These are phyloP conservation scores for Cercospora sp. DNA, from an alignment of 2,329 filamentous ascomycete species.

Conservation along the genomic window DNA sequence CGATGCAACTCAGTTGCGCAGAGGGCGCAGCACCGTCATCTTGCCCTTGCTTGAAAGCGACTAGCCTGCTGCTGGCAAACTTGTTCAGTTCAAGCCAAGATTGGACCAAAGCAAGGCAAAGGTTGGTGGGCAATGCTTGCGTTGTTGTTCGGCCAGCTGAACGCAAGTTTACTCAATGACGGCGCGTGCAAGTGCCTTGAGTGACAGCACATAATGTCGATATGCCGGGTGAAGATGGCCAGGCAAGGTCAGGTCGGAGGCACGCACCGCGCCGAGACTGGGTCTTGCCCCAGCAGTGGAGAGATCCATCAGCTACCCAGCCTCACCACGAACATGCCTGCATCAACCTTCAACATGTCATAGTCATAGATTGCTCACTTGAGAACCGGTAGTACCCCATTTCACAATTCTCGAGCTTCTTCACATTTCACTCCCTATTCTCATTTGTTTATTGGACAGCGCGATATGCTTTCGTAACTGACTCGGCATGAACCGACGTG, in stretches of 20 bases:
- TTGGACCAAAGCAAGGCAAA: not conserved
- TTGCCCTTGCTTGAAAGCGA: not conserved
- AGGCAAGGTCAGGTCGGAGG: not conserved
- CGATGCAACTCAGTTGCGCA: not conserved
- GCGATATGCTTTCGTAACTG: conserved; percentile 9
- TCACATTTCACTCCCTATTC: not conserved
- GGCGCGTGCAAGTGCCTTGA: not conserved
- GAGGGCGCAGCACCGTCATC: not conserved
- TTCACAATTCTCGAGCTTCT: not conserved
- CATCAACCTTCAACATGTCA: not conserved
- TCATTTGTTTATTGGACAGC: conserved; percentile 12
- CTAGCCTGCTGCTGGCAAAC: not conserved
- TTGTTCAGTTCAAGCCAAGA: not conserved
- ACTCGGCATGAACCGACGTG: conserved; percentile 10
- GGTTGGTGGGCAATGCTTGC: not conserved
- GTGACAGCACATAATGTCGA: not conserved
- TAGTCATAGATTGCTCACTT: conserved; percentile 1
- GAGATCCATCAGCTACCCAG: not conserved
- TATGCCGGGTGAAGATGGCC: not conserved
- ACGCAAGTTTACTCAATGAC: not conserved
- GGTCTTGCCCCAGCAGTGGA: not conserved
- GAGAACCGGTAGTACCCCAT: not conserved
- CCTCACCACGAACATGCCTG: conserved; percentile 7
- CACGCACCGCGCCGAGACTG: not conserved
- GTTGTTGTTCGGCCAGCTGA: not conserved